Conservation (phyloP, 225 moss, liverwort and hornwort species). For the Sphagnum tenellum region DNA sequence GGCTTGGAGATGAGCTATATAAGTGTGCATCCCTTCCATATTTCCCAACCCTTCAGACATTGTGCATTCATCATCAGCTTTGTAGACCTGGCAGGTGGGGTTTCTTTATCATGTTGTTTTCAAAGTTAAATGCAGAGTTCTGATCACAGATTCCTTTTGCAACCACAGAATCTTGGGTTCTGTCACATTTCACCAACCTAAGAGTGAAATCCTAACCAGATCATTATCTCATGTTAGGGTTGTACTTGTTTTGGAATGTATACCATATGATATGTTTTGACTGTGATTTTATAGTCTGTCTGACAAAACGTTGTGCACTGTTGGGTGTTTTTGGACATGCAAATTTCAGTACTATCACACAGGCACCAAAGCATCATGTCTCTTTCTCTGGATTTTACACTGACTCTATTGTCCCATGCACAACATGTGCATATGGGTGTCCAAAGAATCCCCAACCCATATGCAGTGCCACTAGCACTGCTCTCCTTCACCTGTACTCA, state of each 20-base stretch:
- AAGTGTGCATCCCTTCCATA: conserved; percentile 35
- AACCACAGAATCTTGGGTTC: no score
- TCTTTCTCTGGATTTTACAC: conserved; percentile 93
- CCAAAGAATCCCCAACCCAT: conserved; percentile 15
- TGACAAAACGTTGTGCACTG: background rate
- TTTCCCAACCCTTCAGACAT: conserved; percentile 22
- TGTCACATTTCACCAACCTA: no score
- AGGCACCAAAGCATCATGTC: conserved; percentile 65
- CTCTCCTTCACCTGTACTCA: conserved; percentile 64
- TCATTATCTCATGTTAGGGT: no score
- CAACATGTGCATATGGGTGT: conserved; percentile 68
- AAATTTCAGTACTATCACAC: conserved; percentile 16
- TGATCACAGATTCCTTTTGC: no score
- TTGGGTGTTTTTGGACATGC: no score
- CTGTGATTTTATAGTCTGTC: no score
- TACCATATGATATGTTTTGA: no score
- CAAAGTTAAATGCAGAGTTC: conserved; percentile 44
- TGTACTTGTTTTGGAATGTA: no score
- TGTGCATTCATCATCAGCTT: conserved; percentile 46
- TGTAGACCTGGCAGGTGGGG: conserved; percentile 65
- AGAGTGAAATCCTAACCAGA: no score
- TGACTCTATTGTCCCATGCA: conserved; percentile 68
- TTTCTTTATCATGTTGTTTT: conserved; percentile 20
- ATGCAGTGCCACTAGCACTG: conserved; percentile 28
- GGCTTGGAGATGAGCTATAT: conserved; percentile 37